Conservation (phyloP, 2,329 filamentous ascomycete species). For the Nigrograna mackinnonii region DNA sequence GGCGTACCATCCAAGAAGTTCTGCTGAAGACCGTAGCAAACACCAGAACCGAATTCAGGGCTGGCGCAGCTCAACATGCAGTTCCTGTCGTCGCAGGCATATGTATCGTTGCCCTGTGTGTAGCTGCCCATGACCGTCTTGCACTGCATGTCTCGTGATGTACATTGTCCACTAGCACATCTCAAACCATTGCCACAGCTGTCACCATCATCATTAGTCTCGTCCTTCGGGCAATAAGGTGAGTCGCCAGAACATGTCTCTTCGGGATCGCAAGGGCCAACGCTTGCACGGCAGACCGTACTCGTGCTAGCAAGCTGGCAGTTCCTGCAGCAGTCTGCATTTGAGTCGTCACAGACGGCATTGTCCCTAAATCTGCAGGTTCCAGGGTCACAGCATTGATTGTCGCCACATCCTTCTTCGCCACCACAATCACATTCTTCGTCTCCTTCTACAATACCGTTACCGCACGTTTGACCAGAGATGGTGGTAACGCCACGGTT, state of each 20-base stretch:
- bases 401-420: constrained; percentile 67
- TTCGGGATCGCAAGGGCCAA: constrained; percentile 79
- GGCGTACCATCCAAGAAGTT: constrained; percentile 92
- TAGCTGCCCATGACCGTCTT: constrained; percentile 78
- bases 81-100: constrained; percentile 72
- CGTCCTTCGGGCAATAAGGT: constrained; percentile 75
- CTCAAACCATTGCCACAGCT: constrained; percentile 72
- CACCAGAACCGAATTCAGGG: constrained; percentile 65
- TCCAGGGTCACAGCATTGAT: constrained; percentile 79
- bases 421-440: constrained; percentile 98
- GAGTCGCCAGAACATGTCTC: constrained; percentile 78
- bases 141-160: constrained; percentile 88
- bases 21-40: constrained; percentile 78
- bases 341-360: constrained; percentile 81
- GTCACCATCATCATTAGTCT: constrained; percentile 69
- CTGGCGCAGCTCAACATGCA: constrained; percentile 80
- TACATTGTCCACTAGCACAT: constrained; percentile 94
- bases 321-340: constrained; percentile 79
- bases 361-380: constrained; percentile 82
- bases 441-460: constrained; percentile 92
- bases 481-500: constrained; percentile 84
- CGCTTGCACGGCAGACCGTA: constrained; percentile 79
- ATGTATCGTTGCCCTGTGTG: constrained; percentile 74
- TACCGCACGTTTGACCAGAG: constrained; percentile 84
- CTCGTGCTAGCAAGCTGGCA: constrained; percentile 70